Evolutionary conservation across 1,139 yeast genomes (phyloP), one percentile per base, ranked within the genome.

Genomic region (Debaryomyces nepalensis): DNA sequence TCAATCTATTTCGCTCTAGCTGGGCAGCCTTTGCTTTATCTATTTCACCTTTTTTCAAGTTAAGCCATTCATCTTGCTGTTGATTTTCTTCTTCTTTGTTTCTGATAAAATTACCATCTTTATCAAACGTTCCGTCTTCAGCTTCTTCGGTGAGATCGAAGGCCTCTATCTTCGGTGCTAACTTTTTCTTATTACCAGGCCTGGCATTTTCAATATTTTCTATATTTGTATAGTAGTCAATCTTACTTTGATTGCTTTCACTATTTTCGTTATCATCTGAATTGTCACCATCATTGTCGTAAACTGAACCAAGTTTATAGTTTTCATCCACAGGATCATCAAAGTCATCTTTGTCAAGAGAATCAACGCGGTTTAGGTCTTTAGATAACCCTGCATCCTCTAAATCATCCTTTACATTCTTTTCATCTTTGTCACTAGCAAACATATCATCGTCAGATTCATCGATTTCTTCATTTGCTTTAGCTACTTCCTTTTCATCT

Each of bases 111-210:
- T 81, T 83, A 2, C 90, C 89, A 27, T 77, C 79, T 22, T 65
- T 71, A 54, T 84, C 90, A 43, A 83, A 82, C 3, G 63, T 61
- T 1, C 91, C 93, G 37, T 78, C 81, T 41, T 74, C 75, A 33
- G 70, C 61, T 52, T 86, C 93, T 21, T 77, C 68, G 24, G 73
- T 60, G 39, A 86, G 61, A 54, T 79, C 75, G 61, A 87, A 87
- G 0, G 87, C 77, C 49, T 85, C 93, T 4, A 84, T 44, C 49
- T 75, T 66, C 1, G 61, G 56, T 20, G 37, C 36, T 47, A 50
- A 5, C 45, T 47, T 16, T 27, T 7, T 7, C 15, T 39, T 33
- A 11, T 11, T 11, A 9, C 8, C 6, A n/a, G 8, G 16, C 6
- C 20, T 10, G 8, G 6, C 29, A 10, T 11, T 10, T 23, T 27